Conservation (phyloP, 139 green algal genomes). For the Pedinophyceae sp. region DNA sequence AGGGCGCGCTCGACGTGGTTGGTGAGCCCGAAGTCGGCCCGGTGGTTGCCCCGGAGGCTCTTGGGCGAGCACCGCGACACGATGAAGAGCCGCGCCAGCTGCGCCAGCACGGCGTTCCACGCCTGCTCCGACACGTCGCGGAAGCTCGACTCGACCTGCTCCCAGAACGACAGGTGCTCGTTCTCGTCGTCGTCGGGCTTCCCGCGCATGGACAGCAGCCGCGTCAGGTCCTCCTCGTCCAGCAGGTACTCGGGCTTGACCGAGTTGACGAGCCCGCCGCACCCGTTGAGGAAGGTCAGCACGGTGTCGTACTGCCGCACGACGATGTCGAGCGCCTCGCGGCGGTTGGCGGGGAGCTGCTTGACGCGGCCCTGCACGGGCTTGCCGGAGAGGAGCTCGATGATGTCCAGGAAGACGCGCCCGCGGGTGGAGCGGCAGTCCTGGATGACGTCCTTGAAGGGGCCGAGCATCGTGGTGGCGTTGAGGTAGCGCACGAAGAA, state of each 20-base stretch:
- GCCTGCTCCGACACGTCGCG: slow-evolving; percentile 20
- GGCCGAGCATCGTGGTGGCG: slow-evolving; percentile 21
- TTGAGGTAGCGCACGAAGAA: slow-evolving; percentile 16
- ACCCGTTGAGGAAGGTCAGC: slow-evolving; percentile 25
- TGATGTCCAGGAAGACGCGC: slow-evolving; percentile 42
- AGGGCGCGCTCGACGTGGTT: neutral
- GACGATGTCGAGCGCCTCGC: neutral
- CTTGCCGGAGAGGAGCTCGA: slow-evolving; percentile 50
- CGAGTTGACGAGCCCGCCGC: slow-evolving; percentile 45
- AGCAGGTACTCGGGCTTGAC: slow-evolving; percentile 63
- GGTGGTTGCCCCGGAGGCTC: slow-evolving; percentile 12
- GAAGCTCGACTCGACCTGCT: slow-evolving; percentile 38
- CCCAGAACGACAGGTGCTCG: slow-evolving; percentile 14
- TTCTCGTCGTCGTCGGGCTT: neutral
- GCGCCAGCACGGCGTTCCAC: slow-evolving; percentile 34
- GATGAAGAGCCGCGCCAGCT: slow-evolving; percentile 53
- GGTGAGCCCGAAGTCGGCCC: slow-evolving; percentile 26
- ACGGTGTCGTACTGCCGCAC: slow-evolving; percentile 32
- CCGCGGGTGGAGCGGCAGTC: slow-evolving; percentile 31
- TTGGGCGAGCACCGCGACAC: slow-evolving; percentile 37
- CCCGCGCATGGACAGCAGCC: neutral
- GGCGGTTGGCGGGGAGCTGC: slow-evolving; percentile 17
- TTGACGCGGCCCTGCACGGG: slow-evolving; percentile 13
- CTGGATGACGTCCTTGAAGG: slow-evolving; percentile 19
- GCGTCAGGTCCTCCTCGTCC: slow-evolving; percentile 30